Conservation (phyloP, 2,329 filamentous ascomycete genomes). For the Thielaviopsis populi region DNA sequence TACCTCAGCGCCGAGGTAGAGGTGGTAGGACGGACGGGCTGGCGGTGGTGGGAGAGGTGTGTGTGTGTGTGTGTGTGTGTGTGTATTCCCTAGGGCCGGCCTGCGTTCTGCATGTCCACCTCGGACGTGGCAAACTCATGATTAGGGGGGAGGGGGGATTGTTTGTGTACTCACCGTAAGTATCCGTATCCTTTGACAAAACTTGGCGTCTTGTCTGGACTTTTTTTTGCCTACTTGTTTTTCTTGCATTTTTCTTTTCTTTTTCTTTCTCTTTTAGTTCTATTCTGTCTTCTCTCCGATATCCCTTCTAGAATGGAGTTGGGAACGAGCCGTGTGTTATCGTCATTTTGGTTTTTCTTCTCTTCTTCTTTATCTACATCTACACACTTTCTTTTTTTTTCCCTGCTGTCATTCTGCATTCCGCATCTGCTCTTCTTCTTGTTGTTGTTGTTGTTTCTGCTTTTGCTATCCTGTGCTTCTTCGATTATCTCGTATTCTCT, state of each 20-base stretch:
- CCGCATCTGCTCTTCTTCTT: background rate
- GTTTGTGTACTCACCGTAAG: background rate
- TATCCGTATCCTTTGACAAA: conserved; percentile 1
- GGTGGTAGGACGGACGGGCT: background rate
- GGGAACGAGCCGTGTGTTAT: background rate
- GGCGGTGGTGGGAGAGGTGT: too few relatives aligned
- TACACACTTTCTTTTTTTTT: background rate
- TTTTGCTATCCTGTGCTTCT: background rate
- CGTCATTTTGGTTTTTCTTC: background rate
- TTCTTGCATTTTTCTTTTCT: background rate
- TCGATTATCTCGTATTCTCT: background rate
- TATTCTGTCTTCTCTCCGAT: conserved; percentile 2
- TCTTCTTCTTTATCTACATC: background rate
- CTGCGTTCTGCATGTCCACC: background rate
- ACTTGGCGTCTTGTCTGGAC: background rate
- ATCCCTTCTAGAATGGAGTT: background rate
- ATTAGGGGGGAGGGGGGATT: too few relatives aligned
- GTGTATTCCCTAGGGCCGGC: background rate
- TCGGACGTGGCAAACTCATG: background rate
- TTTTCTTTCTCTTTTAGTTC: background rate
- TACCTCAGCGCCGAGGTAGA: conserved; percentile 30
- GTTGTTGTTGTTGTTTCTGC: background rate
- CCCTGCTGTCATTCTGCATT: conserved; percentile 1
- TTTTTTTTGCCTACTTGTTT: background rate
- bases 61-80: too few relatives aligned